These are phyloP conservation scores for Lactifluus subvellereus DNA, from an alignment of 768 basidiomycete genomes.

Conservation along the genomic window DNA sequence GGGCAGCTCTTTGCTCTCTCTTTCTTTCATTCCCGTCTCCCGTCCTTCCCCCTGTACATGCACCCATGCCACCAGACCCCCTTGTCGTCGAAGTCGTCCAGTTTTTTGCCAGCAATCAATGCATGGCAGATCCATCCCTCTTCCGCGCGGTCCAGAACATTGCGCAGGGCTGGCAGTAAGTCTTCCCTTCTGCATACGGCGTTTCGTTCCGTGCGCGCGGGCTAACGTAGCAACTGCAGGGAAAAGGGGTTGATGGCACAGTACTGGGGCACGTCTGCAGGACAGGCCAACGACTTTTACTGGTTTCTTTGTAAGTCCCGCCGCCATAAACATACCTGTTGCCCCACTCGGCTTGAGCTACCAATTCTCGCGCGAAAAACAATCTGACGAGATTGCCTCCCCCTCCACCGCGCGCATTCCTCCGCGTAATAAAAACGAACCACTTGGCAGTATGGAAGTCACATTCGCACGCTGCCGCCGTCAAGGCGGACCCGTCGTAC, in stretches of 20 bases:
- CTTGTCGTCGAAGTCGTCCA: constrained; percentile 3
- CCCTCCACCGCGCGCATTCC: no score
- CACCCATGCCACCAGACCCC: not conserved
- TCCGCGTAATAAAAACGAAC: no score
- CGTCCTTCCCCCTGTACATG: not conserved
- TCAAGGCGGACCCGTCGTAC: constrained; percentile 6
- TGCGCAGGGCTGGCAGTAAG: constrained; percentile 11
- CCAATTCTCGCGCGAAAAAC: no score
- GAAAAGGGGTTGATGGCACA: constrained; percentile 6
- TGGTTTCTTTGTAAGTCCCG: constrained; percentile 12
- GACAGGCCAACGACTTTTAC: not conserved
- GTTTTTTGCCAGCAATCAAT: not conserved
- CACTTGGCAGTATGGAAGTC: constrained; percentile 5
- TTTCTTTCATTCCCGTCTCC: not conserved
- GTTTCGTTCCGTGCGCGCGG: no score
- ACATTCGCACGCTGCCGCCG: not conserved
- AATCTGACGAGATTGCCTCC: no score
- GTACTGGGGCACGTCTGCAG: constrained; percentile 5
- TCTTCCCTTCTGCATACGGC: not conserved
- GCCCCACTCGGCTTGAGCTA: no score
- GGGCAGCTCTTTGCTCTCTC: not conserved
- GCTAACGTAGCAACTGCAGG: not conserved
- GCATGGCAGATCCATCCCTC: not conserved
- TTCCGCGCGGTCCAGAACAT: not conserved
- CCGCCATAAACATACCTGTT: no score